phyloP scores from a whole-genome alignment of 2,329 filamentous ascomycete genomes.

The Colletotrichum sp. region DNA sequence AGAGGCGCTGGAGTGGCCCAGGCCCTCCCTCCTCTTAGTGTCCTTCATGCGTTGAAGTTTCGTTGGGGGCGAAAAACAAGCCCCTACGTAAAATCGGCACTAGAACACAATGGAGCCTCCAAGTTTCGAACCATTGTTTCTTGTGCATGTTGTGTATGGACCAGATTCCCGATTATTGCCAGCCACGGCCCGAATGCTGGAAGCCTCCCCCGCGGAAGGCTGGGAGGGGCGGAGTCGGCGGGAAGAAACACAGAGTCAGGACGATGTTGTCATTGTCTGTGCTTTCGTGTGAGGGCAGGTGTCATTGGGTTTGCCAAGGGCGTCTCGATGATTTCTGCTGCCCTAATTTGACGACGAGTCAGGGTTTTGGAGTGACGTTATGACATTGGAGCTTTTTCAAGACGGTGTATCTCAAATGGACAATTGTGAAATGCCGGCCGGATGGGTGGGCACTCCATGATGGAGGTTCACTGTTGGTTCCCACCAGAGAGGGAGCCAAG shows the following conservation, averaged over 20 bases:
- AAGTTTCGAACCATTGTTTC: neutral
- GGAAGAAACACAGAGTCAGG: neutral
- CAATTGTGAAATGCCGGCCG: neutral
- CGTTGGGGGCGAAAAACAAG: neutral
- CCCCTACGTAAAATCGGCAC: neutral
- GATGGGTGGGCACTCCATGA: neutral
- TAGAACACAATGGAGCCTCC: neutral
- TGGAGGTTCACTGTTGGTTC: neutral
- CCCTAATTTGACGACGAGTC: neutral
- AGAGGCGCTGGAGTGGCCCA: neutral
- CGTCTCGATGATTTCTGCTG: neutral
- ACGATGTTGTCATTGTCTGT: neutral
- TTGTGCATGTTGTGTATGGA: neutral
- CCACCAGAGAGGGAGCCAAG: neutral
- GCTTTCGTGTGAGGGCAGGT: neutral
- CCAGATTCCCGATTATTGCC: neutral
- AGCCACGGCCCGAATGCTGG: neutral
- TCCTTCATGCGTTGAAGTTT: neutral
- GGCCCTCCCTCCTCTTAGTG: neutral
- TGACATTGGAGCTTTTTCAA: neutral
- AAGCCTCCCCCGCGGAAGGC: neutral
- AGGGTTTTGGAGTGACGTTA: neutral
- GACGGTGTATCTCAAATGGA: neutral
- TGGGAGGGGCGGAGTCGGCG: neutral
- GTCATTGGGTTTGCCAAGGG: neutral